A percentile compares a stretch with the other conserved stretches of the same genome.
Evolutionary conservation across 2,329 filamentous ascomycete species (phyloP).

Genomic region (Cercospora canescens): DNA sequence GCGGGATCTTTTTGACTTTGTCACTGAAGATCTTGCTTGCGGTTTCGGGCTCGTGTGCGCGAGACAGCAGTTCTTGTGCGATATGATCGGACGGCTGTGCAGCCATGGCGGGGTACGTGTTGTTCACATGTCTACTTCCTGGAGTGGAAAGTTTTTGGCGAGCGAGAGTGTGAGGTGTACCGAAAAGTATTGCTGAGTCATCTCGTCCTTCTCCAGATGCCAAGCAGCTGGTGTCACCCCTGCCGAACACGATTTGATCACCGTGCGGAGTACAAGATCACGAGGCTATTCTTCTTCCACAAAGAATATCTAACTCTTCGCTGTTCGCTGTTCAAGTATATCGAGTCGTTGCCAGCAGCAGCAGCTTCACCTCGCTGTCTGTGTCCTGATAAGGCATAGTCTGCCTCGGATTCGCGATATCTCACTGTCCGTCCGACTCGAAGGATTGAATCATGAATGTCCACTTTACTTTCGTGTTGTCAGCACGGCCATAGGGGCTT

Average conservation of each 20-base stretch:
- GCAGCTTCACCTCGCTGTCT: background rate
- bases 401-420: background rate
- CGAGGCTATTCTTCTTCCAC: background rate
- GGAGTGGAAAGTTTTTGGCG: background rate
- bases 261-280: background rate
- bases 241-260: background rate
- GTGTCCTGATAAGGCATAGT: background rate
- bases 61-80: constrained; percentile 64
- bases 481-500: background rate
- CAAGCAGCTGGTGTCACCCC: background rate
- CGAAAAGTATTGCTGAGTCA: background rate
- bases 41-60: constrained; percentile 75
- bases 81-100: constrained; percentile 31
- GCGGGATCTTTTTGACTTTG: constrained; percentile 78
- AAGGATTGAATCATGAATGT: background rate
- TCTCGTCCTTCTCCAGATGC: background rate
- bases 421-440: background rate
- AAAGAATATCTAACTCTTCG: background rate
- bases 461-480: background rate
- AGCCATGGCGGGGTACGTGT: constrained; percentile 26
- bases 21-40: constrained; percentile 73
- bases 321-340: background rate
- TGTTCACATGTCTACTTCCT: constrained; percentile 5
- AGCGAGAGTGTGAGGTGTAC: background rate
- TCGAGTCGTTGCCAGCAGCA: background rate